These are phyloP conservation scores for Globisporangium emineosum DNA, from an alignment of 352 stramenopile genomes.

Conservation along the genomic window DNA sequence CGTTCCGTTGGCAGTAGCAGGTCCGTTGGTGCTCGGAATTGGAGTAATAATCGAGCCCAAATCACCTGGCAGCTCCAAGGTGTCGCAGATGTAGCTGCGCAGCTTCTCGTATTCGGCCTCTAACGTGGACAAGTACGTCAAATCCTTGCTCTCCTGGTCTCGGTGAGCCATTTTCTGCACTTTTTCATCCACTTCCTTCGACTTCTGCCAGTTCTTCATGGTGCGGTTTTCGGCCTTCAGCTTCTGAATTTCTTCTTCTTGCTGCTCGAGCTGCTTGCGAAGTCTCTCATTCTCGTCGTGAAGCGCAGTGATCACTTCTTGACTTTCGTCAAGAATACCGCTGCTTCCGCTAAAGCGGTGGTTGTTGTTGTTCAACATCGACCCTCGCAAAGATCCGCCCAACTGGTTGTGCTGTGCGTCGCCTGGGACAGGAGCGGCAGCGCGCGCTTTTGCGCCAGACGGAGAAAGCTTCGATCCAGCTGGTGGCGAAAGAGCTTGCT, in stretches of 20 bases:
- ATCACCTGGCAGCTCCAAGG: conserved; percentile 72
- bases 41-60: conserved; percentile 19
- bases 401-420: conserved; percentile 8
- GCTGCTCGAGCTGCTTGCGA: conserved; percentile 66
- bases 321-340: conserved; percentile 79
- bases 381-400: conserved; percentile 37
- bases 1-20: neutral
- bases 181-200: conserved; percentile 84
- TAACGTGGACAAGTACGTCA: conserved; percentile 77
- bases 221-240: conserved; percentile 77
- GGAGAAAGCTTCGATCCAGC: conserved; percentile 40
- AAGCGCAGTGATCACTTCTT: conserved; percentile 84
- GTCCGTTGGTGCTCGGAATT: conserved; percentile 22
- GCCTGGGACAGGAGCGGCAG: conserved; percentile 18
- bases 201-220: conserved; percentile 83
- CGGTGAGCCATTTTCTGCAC: conserved; percentile 84
- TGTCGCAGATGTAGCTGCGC: conserved; percentile 73
- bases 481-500: conserved; percentile 30
- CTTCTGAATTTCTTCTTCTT: conserved; percentile 72
- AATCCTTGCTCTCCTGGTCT: conserved; percentile 82
- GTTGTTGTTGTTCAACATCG: conserved; percentile 43
- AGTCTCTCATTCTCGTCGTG: conserved; percentile 82
- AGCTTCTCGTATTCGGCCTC: conserved; percentile 85
- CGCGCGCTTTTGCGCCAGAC: conserved; percentile 28
- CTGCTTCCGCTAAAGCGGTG: conserved; percentile 62